Evolutionary conservation across 1,139 yeast genomes (phyloP), one percentile per base, ranked within the genome.

Genomic region (Protomyces pachydermus): DNA sequence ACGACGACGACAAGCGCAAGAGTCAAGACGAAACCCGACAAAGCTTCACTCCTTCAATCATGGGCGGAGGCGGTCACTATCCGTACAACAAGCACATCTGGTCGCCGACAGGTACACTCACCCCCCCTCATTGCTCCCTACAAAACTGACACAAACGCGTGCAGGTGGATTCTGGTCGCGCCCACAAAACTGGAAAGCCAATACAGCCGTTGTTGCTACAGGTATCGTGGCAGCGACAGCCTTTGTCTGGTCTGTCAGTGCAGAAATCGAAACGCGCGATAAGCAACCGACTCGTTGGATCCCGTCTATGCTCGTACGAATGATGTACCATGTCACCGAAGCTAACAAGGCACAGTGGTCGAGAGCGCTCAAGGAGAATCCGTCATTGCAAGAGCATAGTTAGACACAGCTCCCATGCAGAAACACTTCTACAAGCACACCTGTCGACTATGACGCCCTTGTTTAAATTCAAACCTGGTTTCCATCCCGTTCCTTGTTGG

Each of bases 161-260:
- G 45, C 52, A 57, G 80, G 80, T 55, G 81, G 81, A 54, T 78
- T 81, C 81, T 78, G 72, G 72, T 75, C 75, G 66, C 75, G 74
- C 52, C 81, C 81, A 42, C 72, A 73, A 71, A 78, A 78, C 76
- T 77, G 78, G 76, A 73, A 71, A 65, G 64, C 73, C 56, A 78
- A 78, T 71, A 73, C 79, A 16, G 65, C 68, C 34, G 67, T 71
- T 60, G 32, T 45, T 10, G 56, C 61, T 6, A 23, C 54, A 9
- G 66, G 64, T 14, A 46, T 64, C 34, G 46, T 56, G 42, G 46
- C 48, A 16, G 54, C 60, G 8, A 56, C 60, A 38, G 60, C 54
- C 10, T 64, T 58, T 54, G 54, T 64, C 28, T 64, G 63, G 60
- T 56, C 60, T 12, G 54, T 32, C 18, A 53, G 60, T 12, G 60